phyloP scores from a whole-genome alignment of 805 yeast genomes.

The Candida sphagnicola region DNA sequence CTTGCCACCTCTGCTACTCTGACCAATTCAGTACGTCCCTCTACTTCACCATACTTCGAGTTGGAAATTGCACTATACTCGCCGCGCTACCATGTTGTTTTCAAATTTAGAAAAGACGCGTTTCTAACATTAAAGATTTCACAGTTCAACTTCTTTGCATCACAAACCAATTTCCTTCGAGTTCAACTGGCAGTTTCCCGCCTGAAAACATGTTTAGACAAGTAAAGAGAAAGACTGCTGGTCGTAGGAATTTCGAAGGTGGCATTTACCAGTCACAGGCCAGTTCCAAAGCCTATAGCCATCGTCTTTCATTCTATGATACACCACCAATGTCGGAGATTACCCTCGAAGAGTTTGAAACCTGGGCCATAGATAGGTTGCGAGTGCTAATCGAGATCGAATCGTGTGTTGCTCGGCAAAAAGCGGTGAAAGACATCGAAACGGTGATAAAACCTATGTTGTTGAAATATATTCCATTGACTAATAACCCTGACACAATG shows the following conservation, averaged over 20 bases:
- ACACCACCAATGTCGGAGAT: slow-evolving; percentile 80
- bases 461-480: slow-evolving; percentile 56
- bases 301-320: slow-evolving; percentile 69
- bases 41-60: too few species aligned
- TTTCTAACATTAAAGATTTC: too few species aligned
- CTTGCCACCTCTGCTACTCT: too few species aligned
- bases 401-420: slow-evolving; percentile 62
- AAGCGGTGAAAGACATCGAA: slow-evolving; percentile 62
- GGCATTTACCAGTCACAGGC: slow-evolving; percentile 21
- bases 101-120: too few species aligned
- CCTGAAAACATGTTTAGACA: slow-evolving; percentile 79
- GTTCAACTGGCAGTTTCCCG: too few species aligned
- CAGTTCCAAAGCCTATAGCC: slow-evolving; percentile 42
- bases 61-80: too few species aligned
- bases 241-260: slow-evolving; percentile 61
- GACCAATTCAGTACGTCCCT: too few species aligned
- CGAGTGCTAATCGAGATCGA: slow-evolving; percentile 83
- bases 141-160: too few species aligned
- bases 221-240: slow-evolving; percentile 68
- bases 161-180: too few species aligned
- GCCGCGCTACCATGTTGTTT: too few species aligned
- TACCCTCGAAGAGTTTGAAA: slow-evolving; percentile 88
- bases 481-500: slow-evolving; percentile 27
- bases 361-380: slow-evolving; percentile 92
- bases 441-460: slow-evolving; percentile 61